Evolutionary conservation across 1,139 yeast species (phyloP).

Genomic region (Nakaseomyces sp.): DNA sequence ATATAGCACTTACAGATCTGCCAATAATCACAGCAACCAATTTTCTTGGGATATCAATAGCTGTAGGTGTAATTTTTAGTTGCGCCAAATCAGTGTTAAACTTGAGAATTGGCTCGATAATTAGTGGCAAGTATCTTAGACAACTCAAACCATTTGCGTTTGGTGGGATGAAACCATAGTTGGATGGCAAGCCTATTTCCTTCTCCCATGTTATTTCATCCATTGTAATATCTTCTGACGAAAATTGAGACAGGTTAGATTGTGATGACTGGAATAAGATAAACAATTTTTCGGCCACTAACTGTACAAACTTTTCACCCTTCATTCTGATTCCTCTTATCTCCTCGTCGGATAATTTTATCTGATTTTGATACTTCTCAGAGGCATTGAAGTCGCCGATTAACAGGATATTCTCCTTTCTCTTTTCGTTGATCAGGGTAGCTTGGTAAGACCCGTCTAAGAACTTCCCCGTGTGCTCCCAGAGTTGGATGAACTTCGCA

Average conservation of each 20-base stretch:
- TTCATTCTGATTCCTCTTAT: conserved; percentile 33
- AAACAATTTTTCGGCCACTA: conserved; percentile 33
- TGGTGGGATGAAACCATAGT: conserved; percentile 53
- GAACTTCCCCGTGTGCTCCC: conserved; percentile 41
- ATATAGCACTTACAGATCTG: conserved; percentile 39
- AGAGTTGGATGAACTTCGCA: conserved; percentile 35
- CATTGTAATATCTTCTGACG: conserved; percentile 12
- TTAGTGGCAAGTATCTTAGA: conserved; percentile 38
- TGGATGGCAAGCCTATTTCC: conserved; percentile 26
- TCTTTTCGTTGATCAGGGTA: conserved; percentile 37
- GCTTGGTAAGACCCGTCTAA: conserved; percentile 39
- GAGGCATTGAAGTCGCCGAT: conserved; percentile 21
- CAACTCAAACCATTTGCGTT: conserved; percentile 52
- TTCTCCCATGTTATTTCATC: conserved; percentile 10
- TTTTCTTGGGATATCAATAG: conserved; percentile 33
- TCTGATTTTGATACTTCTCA: conserved; percentile 17
- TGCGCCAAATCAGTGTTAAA: conserved; percentile 39
- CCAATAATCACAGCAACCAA: conserved; percentile 35
- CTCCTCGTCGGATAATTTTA: conserved; percentile 34
- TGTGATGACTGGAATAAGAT: conserved; percentile 34
- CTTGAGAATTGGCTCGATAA: conserved; percentile 35
- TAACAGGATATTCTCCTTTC: conserved; percentile 32
- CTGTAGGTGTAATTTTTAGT: conserved; percentile 34
- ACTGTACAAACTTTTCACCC: conserved; percentile 31
- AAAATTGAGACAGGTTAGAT: conserved; percentile 2